A percentile compares a stretch with the other conserved stretches of the same genome.
Evolutionary conservation across 768 basidiomycete species (phyloP).

Genomic region (Clavaria fumosa): DNA sequence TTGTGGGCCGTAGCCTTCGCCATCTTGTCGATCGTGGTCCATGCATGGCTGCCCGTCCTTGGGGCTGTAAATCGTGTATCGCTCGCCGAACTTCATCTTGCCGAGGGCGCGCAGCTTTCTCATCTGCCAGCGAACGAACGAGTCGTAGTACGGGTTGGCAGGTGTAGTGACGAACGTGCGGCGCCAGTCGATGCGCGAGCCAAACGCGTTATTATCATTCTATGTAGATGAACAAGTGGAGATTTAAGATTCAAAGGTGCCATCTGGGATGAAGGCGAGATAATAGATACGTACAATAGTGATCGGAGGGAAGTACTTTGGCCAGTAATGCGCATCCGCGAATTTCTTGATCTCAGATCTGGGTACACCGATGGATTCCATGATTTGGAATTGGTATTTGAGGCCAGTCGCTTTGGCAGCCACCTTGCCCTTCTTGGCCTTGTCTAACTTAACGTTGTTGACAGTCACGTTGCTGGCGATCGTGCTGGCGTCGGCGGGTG

Average conservation of each 20-base stretch:
- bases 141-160: constrained; percentile 92
- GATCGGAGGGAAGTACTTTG: constrained; percentile 91
- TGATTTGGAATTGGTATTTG: constrained; percentile 97
- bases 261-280: not conserved
- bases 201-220: constrained; percentile 69
- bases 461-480: too few species aligned
- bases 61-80: constrained; percentile 96
- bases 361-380: constrained; percentile 87
- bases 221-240: constrained; percentile 7
- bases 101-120: constrained; percentile 78
- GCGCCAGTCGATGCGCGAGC: constrained; percentile 97
- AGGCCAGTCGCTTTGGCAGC: constrained; percentile 85
- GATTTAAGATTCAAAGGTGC: not conserved
- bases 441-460: too few species aligned
- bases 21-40: constrained; percentile 96
- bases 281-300: constrained; percentile 55
- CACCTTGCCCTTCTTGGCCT: constrained; percentile 93
- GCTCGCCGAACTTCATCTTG: constrained; percentile 96
- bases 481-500: constrained; percentile 25
- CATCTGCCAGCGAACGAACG: constrained; percentile 96
- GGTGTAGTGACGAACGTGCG: constrained; percentile 89
- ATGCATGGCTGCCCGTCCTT: constrained; percentile 99
- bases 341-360: constrained; percentile 88
- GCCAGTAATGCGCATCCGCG: constrained; percentile 89
- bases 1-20: constrained; percentile 88